phyloP scores from a whole-genome alignment of 441 rosid genomes.

The Iberis amara region DNA sequence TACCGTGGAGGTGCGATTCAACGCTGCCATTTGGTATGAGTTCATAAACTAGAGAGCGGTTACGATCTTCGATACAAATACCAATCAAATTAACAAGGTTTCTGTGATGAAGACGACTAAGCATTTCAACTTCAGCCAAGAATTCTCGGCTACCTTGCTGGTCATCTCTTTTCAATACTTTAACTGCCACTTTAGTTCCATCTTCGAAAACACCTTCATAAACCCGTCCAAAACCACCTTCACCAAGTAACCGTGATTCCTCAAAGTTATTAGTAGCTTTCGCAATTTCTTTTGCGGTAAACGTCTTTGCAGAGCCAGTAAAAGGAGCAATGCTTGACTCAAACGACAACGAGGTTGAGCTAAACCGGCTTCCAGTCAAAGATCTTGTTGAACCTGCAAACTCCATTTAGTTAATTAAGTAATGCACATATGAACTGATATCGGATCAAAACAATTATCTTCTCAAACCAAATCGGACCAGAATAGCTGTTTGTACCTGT shows the following conservation, averaged over 20 bases:
- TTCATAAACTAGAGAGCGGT: constrained; percentile 85
- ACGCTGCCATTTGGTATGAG: constrained; percentile 95
- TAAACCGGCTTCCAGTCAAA: constrained; percentile 55
- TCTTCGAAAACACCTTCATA: constrained; percentile 79
- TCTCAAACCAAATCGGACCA: background rate
- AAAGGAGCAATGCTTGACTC: constrained; percentile 78
- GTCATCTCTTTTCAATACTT: constrained; percentile 88
- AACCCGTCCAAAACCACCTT: constrained; percentile 93
- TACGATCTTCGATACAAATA: constrained; percentile 81
- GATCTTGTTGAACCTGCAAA: constrained; percentile 62
- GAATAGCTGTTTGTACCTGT: constrained; percentile 47
- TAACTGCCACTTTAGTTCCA: constrained; percentile 80
- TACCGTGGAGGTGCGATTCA: constrained; percentile 94
- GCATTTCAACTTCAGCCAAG: constrained; percentile 96
- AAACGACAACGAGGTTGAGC: constrained; percentile 73
- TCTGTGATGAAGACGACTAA: constrained; percentile 95
- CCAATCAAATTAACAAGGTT: constrained; percentile 89
- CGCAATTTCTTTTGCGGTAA: constrained; percentile 59
- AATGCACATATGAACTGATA: background rate
- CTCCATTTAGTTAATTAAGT: background rate
- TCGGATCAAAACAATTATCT: background rate
- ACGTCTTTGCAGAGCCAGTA: constrained; percentile 84
- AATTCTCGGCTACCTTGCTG: constrained; percentile 89
- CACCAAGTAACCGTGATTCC: constrained; percentile 69
- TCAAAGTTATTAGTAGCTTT: constrained; percentile 76